Percentiles rank a stretch among this genome's conserved stretches.
phyloP scores from a whole-genome alignment of 208 protist genomes.

The Crithidia fasciculata region DNA sequence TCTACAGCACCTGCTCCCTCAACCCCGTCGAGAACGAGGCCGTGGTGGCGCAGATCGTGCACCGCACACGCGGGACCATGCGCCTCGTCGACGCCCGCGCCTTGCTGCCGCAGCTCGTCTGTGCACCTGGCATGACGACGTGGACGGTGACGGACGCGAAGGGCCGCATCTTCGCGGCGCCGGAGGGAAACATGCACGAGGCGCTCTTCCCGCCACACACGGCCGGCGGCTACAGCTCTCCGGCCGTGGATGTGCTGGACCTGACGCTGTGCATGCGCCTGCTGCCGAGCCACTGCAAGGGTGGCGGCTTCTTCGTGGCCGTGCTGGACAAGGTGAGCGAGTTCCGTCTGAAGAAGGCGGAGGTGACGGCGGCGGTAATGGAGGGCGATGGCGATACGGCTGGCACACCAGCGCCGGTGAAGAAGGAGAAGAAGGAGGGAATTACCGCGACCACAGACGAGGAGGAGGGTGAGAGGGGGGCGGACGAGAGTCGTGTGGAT shows the following conservation, averaged over 20 bases:
- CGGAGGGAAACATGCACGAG: constrained; percentile 69
- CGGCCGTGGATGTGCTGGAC: constrained; percentile 61
- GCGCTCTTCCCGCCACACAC: constrained; percentile 79
- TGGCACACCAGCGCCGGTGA: constrained; percentile 8
- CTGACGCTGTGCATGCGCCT: constrained; percentile 93
- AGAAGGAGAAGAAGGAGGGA: constrained; percentile 29
- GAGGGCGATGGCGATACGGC: neutral
- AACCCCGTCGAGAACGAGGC: constrained; percentile 97
- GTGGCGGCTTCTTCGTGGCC: constrained; percentile 98
- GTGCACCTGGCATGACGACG: constrained; percentile 70
- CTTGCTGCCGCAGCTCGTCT: constrained; percentile 78
- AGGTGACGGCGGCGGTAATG: constrained; percentile 21
- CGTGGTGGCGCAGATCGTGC: constrained; percentile 92
- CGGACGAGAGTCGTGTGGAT: neutral
- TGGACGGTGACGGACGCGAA: constrained; percentile 87
- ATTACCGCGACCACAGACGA: neutral
- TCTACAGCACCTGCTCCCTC: constrained; percentile 97
- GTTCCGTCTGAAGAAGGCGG: constrained; percentile 50
- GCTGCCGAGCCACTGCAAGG: constrained; percentile 94
- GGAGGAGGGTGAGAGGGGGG: neutral
- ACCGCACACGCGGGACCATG: constrained; percentile 79
- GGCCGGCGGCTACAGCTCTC: constrained; percentile 63
- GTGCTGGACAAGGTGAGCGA: constrained; percentile 91
- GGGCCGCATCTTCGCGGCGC: constrained; percentile 50
- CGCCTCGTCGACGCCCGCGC: constrained; percentile 88